Conservation (phyloP, 768 basidiomycete genomes). For the Mycena rebaudengoi region DNA sequence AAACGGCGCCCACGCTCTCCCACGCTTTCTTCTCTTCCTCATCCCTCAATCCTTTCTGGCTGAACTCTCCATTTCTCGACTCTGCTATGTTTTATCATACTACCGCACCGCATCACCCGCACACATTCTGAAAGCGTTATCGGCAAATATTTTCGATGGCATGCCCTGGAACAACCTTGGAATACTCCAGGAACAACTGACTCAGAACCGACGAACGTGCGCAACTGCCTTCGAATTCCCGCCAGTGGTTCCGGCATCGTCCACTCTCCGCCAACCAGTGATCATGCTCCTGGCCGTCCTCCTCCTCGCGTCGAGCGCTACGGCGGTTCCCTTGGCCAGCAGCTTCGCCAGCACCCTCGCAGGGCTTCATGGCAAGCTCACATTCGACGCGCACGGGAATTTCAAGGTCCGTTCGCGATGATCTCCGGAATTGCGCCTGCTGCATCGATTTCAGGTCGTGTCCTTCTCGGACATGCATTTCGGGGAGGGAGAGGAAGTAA, state of each 20-base stretch:
- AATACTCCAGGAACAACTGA: too few relatives aligned
- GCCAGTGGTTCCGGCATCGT: not conserved
- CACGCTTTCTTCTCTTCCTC: too few relatives aligned
- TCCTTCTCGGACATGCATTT: slow-evolving; percentile 31
- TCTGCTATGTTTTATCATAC: too few relatives aligned
- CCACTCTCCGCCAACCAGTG: not conserved
- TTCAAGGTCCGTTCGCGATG: slow-evolving; percentile 21
- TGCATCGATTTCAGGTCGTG: slow-evolving; percentile 1
- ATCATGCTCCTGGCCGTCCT: slow-evolving; percentile 12
- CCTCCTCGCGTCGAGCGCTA: slow-evolving; percentile 9
- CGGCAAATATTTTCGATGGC: too few relatives aligned
- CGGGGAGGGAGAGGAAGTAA: slow-evolving; percentile 20
- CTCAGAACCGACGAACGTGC: too few relatives aligned
- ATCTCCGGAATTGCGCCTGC: not conserved
- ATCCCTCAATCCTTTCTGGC: too few relatives aligned
- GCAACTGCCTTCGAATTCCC: not conserved
- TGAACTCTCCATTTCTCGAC: too few relatives aligned
- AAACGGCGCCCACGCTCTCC: too few relatives aligned
- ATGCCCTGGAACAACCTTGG: too few relatives aligned
- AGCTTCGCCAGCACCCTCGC: slow-evolving; percentile 17
- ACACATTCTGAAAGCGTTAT: too few relatives aligned
- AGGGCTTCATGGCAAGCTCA: slow-evolving; percentile 14
- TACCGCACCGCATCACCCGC: too few relatives aligned
- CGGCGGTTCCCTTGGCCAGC: slow-evolving; percentile 11
- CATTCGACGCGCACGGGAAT: slow-evolving; percentile 20